Base-by-base conservation (phyloP, 2,329 filamentous ascomycete species). In the Aureobasidium sp. region DNA sequence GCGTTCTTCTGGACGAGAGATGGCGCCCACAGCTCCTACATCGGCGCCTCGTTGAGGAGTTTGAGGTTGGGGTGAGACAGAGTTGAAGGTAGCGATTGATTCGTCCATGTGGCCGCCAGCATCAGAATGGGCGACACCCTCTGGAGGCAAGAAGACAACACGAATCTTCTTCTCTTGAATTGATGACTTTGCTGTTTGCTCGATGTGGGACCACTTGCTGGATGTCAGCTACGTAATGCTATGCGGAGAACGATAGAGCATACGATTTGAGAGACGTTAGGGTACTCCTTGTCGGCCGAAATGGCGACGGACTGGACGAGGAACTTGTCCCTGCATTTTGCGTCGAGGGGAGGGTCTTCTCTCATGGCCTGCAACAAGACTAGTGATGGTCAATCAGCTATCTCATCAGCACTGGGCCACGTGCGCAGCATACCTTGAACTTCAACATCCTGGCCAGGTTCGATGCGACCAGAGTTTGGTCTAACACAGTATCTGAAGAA, bases 291-390 rank as follows among this genome's bases (percentile, higher is more conserved):
- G 71, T 96, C 90, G 66, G 86, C 82, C 26, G 88, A 87, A 67
- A 97, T 89, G 57, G 86, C 82, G 53, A 96, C 90, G 29, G 92
- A 95, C 78, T 97, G 93, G 39, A 97, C 93, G 61, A 97, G 84
- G 76, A 97, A 97, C 80, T 97, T 97, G 83, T 97, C 93, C 75
- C 90, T 88, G 80, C 94, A 99, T 76, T 91, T 92, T 65, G 89
- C 87, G 74, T 96, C 92, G 63, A 81, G 76, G 23, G 92, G 84
- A 62, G 93, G 93, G 71, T 97, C 92, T 72, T 91, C 86, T 81
- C 96, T 97, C 94, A 99, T 97, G 27, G 93, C 91, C 79, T 99
- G 94, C 46, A 99, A 86, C 41, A 97, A 87, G 63, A 99, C 94
- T 95, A 68, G 57, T 64, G 12, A 5, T 48, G 27, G 48, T 58